Evolutionary conservation across 192 early-diverging fungal species (phyloP).

Genomic region (Entomortierella chlamydospora): DNA sequence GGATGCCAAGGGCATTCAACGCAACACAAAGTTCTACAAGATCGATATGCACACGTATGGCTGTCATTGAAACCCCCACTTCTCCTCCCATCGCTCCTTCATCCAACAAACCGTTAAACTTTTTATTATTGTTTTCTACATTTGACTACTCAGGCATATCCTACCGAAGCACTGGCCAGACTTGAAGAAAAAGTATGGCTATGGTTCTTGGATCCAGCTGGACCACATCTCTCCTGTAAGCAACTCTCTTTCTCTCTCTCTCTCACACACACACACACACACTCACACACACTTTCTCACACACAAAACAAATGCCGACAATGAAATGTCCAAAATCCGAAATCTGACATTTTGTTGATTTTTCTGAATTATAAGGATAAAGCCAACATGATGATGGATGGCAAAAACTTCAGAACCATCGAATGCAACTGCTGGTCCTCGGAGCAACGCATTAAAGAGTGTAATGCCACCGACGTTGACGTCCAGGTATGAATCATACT

Average conservation of each 20-base stretch:
- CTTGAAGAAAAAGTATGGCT: conserved; percentile 70
- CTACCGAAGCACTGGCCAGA: conserved; percentile 72
- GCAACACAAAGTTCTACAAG: conserved; percentile 58
- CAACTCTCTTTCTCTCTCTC: neutral
- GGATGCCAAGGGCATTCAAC: conserved; percentile 35
- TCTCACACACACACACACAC: too few species aligned
- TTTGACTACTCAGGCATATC: conserved; percentile 71
- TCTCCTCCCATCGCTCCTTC: too few species aligned
- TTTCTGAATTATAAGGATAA: conserved; percentile 59
- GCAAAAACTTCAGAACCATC: conserved; percentile 74
- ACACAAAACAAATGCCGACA: too few species aligned
- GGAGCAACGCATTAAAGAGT: conserved; percentile 69
- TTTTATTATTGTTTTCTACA: neutral
- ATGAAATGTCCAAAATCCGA: too few species aligned
- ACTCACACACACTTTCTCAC: too few species aligned
- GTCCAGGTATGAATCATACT: conserved; percentile 58
- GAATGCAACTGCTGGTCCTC: conserved; percentile 79
- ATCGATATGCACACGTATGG: conserved; percentile 63
- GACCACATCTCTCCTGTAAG: conserved; percentile 55
- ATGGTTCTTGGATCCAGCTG: conserved; percentile 62
- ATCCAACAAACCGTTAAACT: neutral
- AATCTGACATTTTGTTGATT: neutral
- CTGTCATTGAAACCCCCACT: too few species aligned
- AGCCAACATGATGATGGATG: conserved; percentile 75
- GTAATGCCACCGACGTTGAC: conserved; percentile 61